phyloP scores from a whole-genome alignment of 2,329 filamentous ascomycete genomes.

The Alternaria postmessia region DNA sequence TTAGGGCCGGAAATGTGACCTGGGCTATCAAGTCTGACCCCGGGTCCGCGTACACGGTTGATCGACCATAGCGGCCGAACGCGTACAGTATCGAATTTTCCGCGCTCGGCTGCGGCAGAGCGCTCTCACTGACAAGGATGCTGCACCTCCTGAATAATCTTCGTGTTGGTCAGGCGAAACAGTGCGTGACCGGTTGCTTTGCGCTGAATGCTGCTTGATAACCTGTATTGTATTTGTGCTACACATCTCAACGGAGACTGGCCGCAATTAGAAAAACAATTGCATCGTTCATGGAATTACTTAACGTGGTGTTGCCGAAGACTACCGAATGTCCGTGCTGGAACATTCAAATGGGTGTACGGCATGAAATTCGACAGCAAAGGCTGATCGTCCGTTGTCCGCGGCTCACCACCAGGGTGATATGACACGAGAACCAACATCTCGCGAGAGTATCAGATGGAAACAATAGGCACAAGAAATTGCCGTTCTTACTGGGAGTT shows the following conservation, averaged over 20 bases:
- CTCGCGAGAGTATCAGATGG: slow-evolving; percentile 36
- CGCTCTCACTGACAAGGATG: slow-evolving; percentile 20
- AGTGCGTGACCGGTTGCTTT: slow-evolving; percentile 17
- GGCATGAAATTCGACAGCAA: slow-evolving; percentile 38
- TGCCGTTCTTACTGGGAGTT: slow-evolving; percentile 34
- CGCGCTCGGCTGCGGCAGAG: slow-evolving; percentile 27
- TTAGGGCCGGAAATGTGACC: slow-evolving; percentile 37
- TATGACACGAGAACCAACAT: slow-evolving; percentile 44
- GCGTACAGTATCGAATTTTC: slow-evolving; percentile 28
- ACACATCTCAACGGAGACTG: slow-evolving; percentile 27
- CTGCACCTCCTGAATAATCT: slow-evolving; percentile 18
- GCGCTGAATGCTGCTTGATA: slow-evolving; percentile 15
- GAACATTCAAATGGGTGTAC: slow-evolving; percentile 40
- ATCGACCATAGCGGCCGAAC: slow-evolving; percentile 38
- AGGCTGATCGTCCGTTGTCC: slow-evolving; percentile 34
- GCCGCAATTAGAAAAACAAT: slow-evolving; percentile 36
- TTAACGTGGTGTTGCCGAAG: slow-evolving; percentile 33
- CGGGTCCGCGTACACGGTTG: slow-evolving; percentile 33
- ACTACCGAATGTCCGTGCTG: slow-evolving; percentile 43
- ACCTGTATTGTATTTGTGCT: slow-evolving; percentile 37
- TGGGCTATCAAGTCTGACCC: slow-evolving; percentile 27
- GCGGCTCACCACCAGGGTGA: slow-evolving; percentile 38
- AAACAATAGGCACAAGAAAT: slow-evolving; percentile 41
- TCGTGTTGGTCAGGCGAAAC: slow-evolving; percentile 21
- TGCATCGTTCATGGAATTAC: slow-evolving; percentile 24